Conservation (phyloP, 306 rosid genomes). For the Lathyrus tuberosus region DNA sequence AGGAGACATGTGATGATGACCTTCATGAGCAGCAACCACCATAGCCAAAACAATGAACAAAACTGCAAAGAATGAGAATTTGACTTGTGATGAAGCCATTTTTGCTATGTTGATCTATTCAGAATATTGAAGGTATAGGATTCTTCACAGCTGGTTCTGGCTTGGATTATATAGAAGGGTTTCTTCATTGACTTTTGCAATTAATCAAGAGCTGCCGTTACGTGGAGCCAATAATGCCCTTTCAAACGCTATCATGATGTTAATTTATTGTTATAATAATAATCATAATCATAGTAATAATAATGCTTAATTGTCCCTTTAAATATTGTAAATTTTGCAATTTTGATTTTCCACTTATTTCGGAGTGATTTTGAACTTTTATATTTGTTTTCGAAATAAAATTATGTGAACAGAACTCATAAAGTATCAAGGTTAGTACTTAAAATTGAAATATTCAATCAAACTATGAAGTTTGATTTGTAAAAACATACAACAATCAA, state of each 20-base stretch:
- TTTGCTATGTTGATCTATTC: background rate
- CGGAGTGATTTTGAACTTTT: too few species aligned
- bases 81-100: constrained; percentile 50
- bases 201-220: background rate
- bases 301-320: too few species aligned
- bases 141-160: constrained; percentile 30
- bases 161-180: constrained; percentile 20
- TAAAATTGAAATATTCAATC: too few species aligned
- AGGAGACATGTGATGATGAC: constrained; percentile 41
- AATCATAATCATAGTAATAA: too few species aligned
- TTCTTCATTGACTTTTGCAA: constrained; percentile 35
- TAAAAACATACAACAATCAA: too few species aligned
- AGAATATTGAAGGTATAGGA: background rate
- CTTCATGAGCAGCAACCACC: constrained; percentile 46
- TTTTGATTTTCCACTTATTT: too few species aligned
- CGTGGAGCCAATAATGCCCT: background rate
- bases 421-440: too few species aligned
- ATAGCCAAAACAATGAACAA: constrained; percentile 42
- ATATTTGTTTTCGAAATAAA: too few species aligned
- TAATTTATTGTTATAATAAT: background rate
- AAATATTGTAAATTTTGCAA: too few species aligned
- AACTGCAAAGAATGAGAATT: constrained; percentile 36
- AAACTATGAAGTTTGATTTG: too few species aligned
- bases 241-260: background rate
- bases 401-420: too few species aligned